Evolutionary conservation across 163 green algal genomes (phyloP), one percentile per base, ranked within the genome.

Genomic region (Scenedesmus sp.): DNA sequence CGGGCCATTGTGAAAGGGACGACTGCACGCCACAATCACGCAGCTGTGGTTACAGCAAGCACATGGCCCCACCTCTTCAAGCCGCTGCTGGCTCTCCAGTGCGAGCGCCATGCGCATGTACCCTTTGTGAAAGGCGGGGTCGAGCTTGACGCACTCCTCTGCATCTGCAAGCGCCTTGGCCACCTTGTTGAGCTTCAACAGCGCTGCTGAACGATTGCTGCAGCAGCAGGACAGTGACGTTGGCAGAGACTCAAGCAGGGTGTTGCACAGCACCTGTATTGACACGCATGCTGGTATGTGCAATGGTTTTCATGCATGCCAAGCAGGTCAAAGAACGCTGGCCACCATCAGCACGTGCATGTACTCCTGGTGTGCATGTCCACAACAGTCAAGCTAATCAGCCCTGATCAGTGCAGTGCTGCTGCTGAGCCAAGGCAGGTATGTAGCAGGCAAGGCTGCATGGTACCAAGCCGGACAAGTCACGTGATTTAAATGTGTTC

Each of bases 151-250:
- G 86, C 93, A 95, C 7, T 93, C 85, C 26, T 98, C 95, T 49
- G 96, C 96, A 89, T 98, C 96, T 73, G 94, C 93, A 30, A 98
- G 72, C 0, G 97, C 97, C 89, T 98, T 98, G 2, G 85, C 93
- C 2, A 97, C 93, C 94, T 99, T 99, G 59, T 96, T 96, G 16
- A 99, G 94, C 87, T 98, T 96, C 33, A 98, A 81, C 65, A 99
- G 89, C 15, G 96, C 94, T 7, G 95, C 96, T 65, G 94, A 95
- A 6, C 97, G 95, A 91, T 99, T 99, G 95, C 96, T 98, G 65
- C 51, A 70, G 73, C 35, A 49, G 33, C 43, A 37, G n/a, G 46
- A 43, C 3, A n/a, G 15, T 26, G 51, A 40, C 7, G 26, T 76
- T 16, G 30, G 0, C 24, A 76, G 59, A 33, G 22, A 15, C 7